These are phyloP conservation scores for Raffaelea arxii DNA, from an alignment of 2,329 filamentous ascomycete genomes.

Conservation along the genomic window DNA sequence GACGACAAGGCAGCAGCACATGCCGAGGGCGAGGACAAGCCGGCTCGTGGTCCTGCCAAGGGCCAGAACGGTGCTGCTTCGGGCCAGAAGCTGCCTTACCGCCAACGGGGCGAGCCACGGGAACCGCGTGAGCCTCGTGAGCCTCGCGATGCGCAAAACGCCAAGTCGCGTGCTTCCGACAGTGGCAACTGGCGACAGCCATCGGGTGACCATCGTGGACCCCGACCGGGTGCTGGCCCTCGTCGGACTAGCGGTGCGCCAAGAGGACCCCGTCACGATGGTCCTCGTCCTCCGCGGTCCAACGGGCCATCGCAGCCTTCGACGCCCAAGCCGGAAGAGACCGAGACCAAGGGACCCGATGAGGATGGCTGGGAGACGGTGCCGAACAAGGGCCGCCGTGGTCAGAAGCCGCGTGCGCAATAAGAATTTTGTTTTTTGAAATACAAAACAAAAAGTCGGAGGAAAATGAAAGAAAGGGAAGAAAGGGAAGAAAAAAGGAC, in stretches of 20 bases:
- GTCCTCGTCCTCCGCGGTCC: conserved; percentile 35
- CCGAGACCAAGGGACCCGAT: conserved; percentile 24
- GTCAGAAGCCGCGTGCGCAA: conserved; percentile 14
- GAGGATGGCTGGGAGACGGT: conserved; percentile 60
- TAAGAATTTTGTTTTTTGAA: neutral
- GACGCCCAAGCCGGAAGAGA: conserved; percentile 20
- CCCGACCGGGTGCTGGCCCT: conserved; percentile 25
- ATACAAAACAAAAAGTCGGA: neutral
- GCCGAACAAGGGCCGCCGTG: conserved; percentile 27
- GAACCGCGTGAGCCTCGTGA: conserved; percentile 26
- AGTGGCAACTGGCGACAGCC: conserved; percentile 51
- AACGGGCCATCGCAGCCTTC: conserved; percentile 32
- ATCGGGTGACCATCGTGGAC: conserved; percentile 35
- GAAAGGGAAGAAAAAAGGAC: neutral
- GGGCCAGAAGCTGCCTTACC: conserved; percentile 19
- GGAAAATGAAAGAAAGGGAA: neutral
- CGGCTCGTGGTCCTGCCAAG: conserved; percentile 15
- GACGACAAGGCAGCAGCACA: conserved; percentile 8
- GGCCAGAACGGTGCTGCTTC: conserved; percentile 15
- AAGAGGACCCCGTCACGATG: conserved; percentile 34
- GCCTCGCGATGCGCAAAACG: conserved; percentile 34
- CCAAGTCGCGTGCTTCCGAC: conserved; percentile 47
- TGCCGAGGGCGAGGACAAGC: conserved; percentile 18
- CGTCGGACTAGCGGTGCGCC: conserved; percentile 22
- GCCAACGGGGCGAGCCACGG: conserved; percentile 21